Conservation (phyloP, 768 basidiomycete species). For the Psilocybe cyanescens region DNA sequence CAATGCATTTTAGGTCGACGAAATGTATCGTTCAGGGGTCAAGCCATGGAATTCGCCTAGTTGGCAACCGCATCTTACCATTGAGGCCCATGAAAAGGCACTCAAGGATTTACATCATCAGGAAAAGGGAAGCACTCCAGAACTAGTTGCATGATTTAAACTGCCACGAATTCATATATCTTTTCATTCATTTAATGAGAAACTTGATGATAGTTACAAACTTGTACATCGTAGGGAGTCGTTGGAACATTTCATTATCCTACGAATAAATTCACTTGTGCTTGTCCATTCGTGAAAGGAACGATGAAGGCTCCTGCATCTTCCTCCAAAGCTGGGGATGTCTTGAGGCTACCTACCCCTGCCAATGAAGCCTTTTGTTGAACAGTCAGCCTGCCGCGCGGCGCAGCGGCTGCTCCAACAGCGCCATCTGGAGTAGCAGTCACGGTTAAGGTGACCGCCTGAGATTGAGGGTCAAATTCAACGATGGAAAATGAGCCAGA, state of each 20-base stretch:
- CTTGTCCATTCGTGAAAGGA: constrained; percentile 44
- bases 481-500: constrained; percentile 54
- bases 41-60: constrained; percentile 65
- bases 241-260: background rate
- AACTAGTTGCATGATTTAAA: background rate
- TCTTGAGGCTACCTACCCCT: constrained; percentile 42
- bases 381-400: constrained; percentile 47
- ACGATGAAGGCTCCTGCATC: constrained; percentile 54
- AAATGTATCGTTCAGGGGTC: constrained; percentile 70
- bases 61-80: constrained; percentile 59
- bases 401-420: constrained; percentile 45
- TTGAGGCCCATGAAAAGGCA: constrained; percentile 40
- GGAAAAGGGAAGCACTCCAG: constrained; percentile 9
- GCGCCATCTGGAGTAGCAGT: constrained; percentile 41
- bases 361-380: constrained; percentile 43
- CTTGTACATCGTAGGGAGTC: background rate
- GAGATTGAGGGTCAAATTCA: constrained; percentile 40
- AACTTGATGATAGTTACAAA: background rate
- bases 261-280: constrained; percentile 27
- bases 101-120: constrained; percentile 17
- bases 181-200: background rate
- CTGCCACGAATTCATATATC: background rate
- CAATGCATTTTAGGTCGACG: constrained; percentile 56
- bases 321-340: constrained; percentile 35
- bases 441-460: constrained; percentile 45